Evolutionary conservation across 176 grass and related monocot species (phyloP).

Genomic region (Bonia amplexicaulis): DNA sequence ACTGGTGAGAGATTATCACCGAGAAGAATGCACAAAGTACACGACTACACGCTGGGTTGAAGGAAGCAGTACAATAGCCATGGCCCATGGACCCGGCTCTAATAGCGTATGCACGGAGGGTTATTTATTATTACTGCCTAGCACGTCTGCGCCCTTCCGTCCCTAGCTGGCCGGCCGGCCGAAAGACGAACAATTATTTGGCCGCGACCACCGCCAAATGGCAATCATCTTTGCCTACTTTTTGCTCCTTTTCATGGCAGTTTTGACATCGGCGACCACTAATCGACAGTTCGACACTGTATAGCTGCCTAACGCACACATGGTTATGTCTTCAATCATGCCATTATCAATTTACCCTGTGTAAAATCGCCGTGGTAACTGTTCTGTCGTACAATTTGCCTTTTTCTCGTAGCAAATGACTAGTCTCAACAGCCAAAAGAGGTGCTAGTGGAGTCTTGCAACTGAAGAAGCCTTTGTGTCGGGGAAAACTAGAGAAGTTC

Average conservation of each 20-base stretch:
- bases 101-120: neutral
- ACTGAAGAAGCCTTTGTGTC: conserved; percentile 13
- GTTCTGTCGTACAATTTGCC: too few species aligned
- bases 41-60: neutral
- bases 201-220: neutral
- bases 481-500: neutral
- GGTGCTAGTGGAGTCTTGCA: conserved; percentile 10
- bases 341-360: neutral
- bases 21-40: neutral
- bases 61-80: neutral
- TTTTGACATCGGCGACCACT: neutral
- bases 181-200: conserved; percentile 18
- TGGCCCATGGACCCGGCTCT: neutral
- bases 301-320: neutral
- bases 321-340: neutral
- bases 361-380: neutral
- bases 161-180: neutral
- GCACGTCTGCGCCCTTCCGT: neutral
- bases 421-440: neutral
- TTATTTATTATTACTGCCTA: neutral
- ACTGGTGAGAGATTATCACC: neutral
- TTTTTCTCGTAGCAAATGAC: neutral
- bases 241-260: neutral
- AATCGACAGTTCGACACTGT: neutral
- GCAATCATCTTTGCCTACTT: neutral